Evolutionary conservation across 495 filamentous ascomycete species (phyloP).

Genomic region (Cercophora newfieldiana): DNA sequence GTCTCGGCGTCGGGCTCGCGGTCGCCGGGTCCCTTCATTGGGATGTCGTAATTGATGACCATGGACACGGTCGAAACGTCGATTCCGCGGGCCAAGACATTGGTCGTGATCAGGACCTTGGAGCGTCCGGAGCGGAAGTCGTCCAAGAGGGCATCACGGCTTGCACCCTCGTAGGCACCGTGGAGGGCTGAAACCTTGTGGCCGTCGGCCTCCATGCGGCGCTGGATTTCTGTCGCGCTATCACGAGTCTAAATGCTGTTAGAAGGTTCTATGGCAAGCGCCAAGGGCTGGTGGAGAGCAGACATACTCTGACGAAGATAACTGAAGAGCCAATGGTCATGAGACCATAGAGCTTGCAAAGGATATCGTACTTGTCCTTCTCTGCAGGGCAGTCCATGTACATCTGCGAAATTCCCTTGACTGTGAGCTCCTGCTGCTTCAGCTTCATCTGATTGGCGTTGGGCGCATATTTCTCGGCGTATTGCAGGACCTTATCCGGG

Average conservation of each 20-base stretch:
- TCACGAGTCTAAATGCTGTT: conserved; percentile 62
- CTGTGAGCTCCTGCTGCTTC: conserved; percentile 85
- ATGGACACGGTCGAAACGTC: conserved; percentile 96
- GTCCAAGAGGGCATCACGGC: conserved; percentile 84
- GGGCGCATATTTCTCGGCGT: conserved; percentile 77
- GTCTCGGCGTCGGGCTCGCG: conserved; percentile 76
- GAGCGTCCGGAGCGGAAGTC: conserved; percentile 79
- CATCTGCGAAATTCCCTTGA: conserved; percentile 95
- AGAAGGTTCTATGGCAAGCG: conserved; percentile 16
- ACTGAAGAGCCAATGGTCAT: conserved; percentile 96
- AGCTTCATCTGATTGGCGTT: conserved; percentile 85
- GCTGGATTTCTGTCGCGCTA: conserved; percentile 79
- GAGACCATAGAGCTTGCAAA: conserved; percentile 89
- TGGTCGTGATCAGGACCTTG: conserved; percentile 99
- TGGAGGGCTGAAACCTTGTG: conserved; percentile 89
- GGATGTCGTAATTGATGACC: conserved; percentile 93
- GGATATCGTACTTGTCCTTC: conserved; percentile 78
- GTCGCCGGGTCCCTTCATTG: conserved; percentile 55
- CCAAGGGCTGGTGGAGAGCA: neutral
- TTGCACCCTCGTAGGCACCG: conserved; percentile 76
- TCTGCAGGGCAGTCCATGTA: conserved; percentile 87
- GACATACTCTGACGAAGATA: conserved; percentile 86
- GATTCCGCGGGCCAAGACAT: conserved; percentile 94
- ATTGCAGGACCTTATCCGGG: conserved; percentile 76
- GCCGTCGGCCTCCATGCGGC: conserved; percentile 80